Conservation (phyloP, 2,329 filamentous ascomycete species). For the Botrytis fragariae region DNA sequence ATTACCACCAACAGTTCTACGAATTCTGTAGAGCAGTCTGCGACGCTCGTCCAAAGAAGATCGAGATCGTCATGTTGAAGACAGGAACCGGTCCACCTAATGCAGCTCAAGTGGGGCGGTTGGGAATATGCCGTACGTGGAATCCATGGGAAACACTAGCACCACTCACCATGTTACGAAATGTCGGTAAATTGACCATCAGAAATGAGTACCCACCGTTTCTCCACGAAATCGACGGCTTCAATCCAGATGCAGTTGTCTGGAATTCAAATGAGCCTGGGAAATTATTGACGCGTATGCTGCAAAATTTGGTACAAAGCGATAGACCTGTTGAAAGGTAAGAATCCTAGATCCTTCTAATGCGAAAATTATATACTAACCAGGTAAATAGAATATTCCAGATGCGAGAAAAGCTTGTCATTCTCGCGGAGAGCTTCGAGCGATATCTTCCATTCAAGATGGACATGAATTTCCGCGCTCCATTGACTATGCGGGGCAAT, state of each 20-base stretch:
- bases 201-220: not conserved
- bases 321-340: not conserved
- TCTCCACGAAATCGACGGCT: not conserved
- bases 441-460: conserved; percentile 1
- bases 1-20: not conserved
- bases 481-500: not conserved
- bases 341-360: not conserved
- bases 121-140: not conserved
- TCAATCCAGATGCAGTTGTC: not conserved
- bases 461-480: not conserved
- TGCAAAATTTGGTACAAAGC: not conserved
- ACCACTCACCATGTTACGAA: not conserved
- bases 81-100: not conserved
- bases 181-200: not conserved
- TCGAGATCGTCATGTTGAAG: not conserved
- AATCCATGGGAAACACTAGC: not conserved
- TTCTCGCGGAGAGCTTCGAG: not conserved
- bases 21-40: not conserved
- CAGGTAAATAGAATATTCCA: not conserved
- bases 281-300: not conserved
- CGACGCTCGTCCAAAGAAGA: not conserved
- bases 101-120: not conserved
- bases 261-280: not conserved
- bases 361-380: not conserved
- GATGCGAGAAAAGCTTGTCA: not conserved